phyloP scores from a whole-genome alignment of 805 yeast genomes.

The Wickerhamomyces bisporus region DNA sequence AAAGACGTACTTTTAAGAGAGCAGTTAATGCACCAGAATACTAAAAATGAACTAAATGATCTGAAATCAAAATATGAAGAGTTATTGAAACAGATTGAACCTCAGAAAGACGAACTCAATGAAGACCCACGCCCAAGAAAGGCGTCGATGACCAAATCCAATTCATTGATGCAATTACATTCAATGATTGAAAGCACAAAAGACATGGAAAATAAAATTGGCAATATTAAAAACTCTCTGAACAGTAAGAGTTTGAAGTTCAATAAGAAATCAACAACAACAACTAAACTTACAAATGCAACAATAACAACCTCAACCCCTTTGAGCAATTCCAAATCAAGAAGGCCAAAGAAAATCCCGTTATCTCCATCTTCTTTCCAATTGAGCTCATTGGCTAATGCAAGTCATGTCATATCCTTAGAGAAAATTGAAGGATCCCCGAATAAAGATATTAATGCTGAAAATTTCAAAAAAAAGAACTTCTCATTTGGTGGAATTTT shows the following conservation, averaged over 20 bases:
- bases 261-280: conserved; percentile 15
- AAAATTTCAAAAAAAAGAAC: neutral
- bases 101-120: neutral
- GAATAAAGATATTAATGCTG: conserved; percentile 9
- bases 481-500: conserved; percentile 5
- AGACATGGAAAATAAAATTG: conserved; percentile 25
- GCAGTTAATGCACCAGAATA: conserved; percentile 24
- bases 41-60: conserved; percentile 20
- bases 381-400: conserved; percentile 15
- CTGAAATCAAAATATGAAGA: conserved; percentile 9
- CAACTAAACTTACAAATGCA: conserved; percentile 17
- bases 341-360: conserved; percentile 13
- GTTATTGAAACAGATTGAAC: conserved; percentile 1
- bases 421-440: conserved; percentile 23
- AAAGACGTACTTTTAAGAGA: conserved; percentile 24
- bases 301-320: conserved; percentile 21
- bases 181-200: conserved; percentile 25
- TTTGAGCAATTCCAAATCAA: conserved; percentile 1
- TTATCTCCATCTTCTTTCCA: conserved; percentile 22
- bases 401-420: conserved; percentile 5
- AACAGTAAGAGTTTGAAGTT: conserved; percentile 10
- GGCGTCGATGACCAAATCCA: conserved; percentile 18
- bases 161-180: conserved; percentile 26
- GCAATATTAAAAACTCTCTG: conserved; percentile 21
- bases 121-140: neutral